Base-by-base conservation (phyloP, 306 rosid species). In the Notholithocarpus densiflorus region DNA sequence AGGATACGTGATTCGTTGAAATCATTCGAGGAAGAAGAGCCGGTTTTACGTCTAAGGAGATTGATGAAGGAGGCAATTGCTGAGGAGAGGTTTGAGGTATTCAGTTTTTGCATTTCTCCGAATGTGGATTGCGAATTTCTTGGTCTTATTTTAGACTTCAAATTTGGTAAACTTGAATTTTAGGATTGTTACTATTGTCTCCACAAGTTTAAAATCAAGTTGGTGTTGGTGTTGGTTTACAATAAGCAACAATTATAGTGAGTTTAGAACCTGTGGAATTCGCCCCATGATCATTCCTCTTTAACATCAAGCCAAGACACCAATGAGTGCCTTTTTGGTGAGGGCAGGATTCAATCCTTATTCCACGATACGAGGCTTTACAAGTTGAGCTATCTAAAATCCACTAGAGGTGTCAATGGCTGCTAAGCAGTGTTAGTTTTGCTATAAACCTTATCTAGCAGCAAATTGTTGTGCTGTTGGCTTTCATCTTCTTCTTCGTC, bases 1-100 rank as follows among this genome's bases (percentile, higher is more conserved):
- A 93, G 98, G 82, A 88, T 95, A 56, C 89, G 99, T 17, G 99
- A 93, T 71, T 91, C 94, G 45, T 77, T 95, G 29, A 95, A 78
- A 84, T 65, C 83, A 56, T 91, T 95, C 20, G 99, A 95, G 82
- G 92, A 91, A 4, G 96, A 90, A 64, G 98, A 93, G 77, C 98
- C 99, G 76, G 86, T 90, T 72, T 84, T 95, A 86, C 91, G 96
- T 78, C 85, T 95, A 2, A 83, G 88, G 61, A 87, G 89, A 78
- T 71, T 83, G 71, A 75, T 95, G 29, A 91, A 90, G 79, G 92
- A 93, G 82, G 98, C 99, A 21, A 59, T 95, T 75, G 89, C 94
- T 48, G 88, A 82, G 5, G 94, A 95, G 84, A 88, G 92, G 52
- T 95, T 93, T 70, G 88, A 86, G 97, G 99, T 95, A 74, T 59